phyloP scores from a whole-genome alignment of 805 yeast species.

The Saccharomycopsis sp. region DNA sequence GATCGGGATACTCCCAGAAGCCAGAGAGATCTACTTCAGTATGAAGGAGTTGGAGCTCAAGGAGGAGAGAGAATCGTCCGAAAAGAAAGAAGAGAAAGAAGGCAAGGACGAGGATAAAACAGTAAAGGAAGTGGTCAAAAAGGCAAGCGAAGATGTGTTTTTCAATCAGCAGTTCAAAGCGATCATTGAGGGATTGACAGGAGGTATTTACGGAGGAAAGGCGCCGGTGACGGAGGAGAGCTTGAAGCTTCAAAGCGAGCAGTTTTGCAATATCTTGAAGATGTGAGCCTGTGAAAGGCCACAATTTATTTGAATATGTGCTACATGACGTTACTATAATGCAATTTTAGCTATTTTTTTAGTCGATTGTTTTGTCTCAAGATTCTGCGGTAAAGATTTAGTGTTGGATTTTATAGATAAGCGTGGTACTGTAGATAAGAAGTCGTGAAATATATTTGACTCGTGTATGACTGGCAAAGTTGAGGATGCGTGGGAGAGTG shows the following conservation, averaged over 20 bases:
- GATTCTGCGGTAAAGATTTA: too few relatives aligned
- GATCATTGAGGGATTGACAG: background rate
- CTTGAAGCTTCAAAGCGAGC: background rate
- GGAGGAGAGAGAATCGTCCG: background rate
- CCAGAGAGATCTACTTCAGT: conserved; percentile 48
- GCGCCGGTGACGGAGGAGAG: background rate
- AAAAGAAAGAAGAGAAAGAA: background rate
- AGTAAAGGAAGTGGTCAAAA: background rate
- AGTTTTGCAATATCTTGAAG: background rate
- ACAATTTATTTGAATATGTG: too few relatives aligned
- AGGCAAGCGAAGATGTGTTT: background rate
- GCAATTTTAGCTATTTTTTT: too few relatives aligned
- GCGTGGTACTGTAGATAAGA: too few relatives aligned
- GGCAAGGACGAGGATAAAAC: background rate
- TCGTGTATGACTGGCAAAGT: too few relatives aligned
- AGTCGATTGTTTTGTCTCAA: too few relatives aligned
- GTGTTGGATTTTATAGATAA: too few relatives aligned
- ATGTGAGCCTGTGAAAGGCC: background rate
- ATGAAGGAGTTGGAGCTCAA: background rate
- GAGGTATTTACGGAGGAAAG: background rate
- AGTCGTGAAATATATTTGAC: too few relatives aligned
- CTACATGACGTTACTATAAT: too few relatives aligned
- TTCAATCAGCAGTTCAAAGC: conserved; percentile 1
- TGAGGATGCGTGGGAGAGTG: too few relatives aligned
- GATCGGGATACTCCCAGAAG: conserved; percentile 59